Conservation (phyloP, 1,284 basidiomycete genomes). For the Tremellales sp. region DNA sequence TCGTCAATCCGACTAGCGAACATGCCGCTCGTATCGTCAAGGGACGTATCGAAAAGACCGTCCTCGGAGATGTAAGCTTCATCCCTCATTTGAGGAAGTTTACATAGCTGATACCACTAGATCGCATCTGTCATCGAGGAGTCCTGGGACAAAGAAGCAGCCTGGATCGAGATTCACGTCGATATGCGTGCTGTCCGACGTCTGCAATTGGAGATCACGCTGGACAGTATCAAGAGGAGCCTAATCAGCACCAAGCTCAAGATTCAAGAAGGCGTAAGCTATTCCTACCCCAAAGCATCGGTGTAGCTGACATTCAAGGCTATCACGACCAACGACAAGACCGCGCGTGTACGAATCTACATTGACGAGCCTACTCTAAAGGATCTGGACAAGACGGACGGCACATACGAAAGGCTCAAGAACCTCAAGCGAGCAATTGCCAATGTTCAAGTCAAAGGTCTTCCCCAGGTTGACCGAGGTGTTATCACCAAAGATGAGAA, state of each 20-base stretch:
- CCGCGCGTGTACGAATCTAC: constrained; percentile 80
- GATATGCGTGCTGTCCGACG: constrained; percentile 85
- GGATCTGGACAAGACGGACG: constrained; percentile 56
- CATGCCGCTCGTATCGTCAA: constrained; percentile 95
- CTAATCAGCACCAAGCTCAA: constrained; percentile 87
- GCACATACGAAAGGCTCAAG: constrained; percentile 72
- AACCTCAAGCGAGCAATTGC: constrained; percentile 76
- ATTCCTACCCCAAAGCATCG: neutral
- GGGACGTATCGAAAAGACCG: constrained; percentile 91
- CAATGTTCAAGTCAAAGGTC: constrained; percentile 88
- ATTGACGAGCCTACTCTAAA: constrained; percentile 60
- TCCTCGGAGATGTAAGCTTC: constrained; percentile 76
- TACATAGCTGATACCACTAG: constrained; percentile 48
- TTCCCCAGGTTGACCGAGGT: constrained; percentile 77
- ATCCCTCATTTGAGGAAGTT: neutral
- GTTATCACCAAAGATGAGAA: constrained; percentile 86
- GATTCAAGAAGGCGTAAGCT: constrained; percentile 72
- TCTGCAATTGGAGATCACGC: constrained; percentile 87
- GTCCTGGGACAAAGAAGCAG: constrained; percentile 88
- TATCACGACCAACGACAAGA: constrained; percentile 71
- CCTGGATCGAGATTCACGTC: constrained; percentile 89
- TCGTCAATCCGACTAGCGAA: constrained; percentile 79
- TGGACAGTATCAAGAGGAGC: constrained; percentile 90
- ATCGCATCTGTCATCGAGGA: constrained; percentile 91
- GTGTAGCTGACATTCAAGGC: constrained; percentile 2